These are phyloP conservation scores for Gaeumannomyces tritici DNA, from an alignment of 2,329 filamentous ascomycete genomes.

Conservation along the genomic window DNA sequence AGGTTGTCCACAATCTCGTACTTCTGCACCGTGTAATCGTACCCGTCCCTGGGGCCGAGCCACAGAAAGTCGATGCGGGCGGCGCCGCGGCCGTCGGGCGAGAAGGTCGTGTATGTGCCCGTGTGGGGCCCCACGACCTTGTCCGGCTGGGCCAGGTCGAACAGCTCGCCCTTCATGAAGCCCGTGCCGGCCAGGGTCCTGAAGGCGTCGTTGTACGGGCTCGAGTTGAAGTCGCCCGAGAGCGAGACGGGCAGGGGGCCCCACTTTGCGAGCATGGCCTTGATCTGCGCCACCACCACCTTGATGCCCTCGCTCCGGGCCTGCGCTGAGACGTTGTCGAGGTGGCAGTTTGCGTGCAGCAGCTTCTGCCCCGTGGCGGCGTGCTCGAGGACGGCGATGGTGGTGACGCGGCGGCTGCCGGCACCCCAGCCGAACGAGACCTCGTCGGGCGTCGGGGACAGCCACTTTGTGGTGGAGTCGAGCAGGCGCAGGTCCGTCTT, in stretches of 20 bases:
- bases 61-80: conserved; percentile 5
- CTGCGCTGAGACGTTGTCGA: conserved; percentile 36
- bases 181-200: conserved; percentile 1
- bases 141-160: not conserved
- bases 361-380: conserved; percentile 24
- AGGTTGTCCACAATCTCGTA: conserved; percentile 2
- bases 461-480: conserved; percentile 48
- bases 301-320: conserved; percentile 35
- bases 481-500: conserved; percentile 39
- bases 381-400: conserved; percentile 36
- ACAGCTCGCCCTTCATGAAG: conserved; percentile 3
- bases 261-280: conserved; percentile 10
- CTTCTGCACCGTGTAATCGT: not conserved
- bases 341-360: conserved; percentile 40
- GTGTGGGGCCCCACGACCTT: not conserved
- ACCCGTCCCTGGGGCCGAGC: conserved; percentile 6
- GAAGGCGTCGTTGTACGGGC: conserved; percentile 1
- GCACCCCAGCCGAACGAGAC: conserved; percentile 52
- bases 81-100: not conserved
- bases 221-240: conserved; percentile 7
- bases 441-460: conserved; percentile 47
- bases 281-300: conserved; percentile 27
- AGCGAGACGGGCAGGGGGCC: conserved; percentile 3
- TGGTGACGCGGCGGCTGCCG: conserved; percentile 33
- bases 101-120: not conserved